These are phyloP conservation scores for Lophiostoma macrostomum DNA, from an alignment of 495 filamentous ascomycete species.

Conservation along the genomic window DNA sequence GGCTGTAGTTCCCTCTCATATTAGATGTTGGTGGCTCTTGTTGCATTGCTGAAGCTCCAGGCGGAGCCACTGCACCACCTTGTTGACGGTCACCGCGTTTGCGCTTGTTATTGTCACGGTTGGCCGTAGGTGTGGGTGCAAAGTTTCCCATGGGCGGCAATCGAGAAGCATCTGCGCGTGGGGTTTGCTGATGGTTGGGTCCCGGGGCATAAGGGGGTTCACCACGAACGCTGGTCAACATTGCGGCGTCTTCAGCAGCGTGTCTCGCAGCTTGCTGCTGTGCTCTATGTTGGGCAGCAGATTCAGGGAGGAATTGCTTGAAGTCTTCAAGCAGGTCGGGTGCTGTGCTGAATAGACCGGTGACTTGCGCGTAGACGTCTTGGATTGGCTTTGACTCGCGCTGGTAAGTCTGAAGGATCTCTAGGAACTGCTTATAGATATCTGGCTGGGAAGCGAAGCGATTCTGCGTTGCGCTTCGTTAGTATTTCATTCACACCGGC, in stretches of 20 bases:
- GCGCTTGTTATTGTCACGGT: slow-evolving; percentile 82
- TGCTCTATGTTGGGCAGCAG: slow-evolving; percentile 83
- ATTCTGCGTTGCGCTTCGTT: slow-evolving; percentile 53
- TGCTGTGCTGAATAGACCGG: slow-evolving; percentile 84
- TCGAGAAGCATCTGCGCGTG: slow-evolving; percentile 42
- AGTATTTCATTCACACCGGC: background rate
- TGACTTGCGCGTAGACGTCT: slow-evolving; percentile 97
- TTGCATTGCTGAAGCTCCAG: slow-evolving; percentile 24
- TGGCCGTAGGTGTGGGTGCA: slow-evolving; percentile 73
- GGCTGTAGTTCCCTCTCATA: slow-evolving; percentile 31
- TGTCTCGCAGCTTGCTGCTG: slow-evolving; percentile 57
- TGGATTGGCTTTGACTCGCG: slow-evolving; percentile 97
- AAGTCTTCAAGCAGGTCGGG: slow-evolving; percentile 98
- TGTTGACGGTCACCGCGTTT: slow-evolving; percentile 50
- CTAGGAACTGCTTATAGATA: slow-evolving; percentile 98
- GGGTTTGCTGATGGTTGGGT: slow-evolving; percentile 44
- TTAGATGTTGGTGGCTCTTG: slow-evolving; percentile 37
- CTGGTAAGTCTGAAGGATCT: slow-evolving; percentile 98
- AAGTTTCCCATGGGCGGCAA: slow-evolving; percentile 92
- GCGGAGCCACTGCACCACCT: slow-evolving; percentile 12
- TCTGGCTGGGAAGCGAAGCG: slow-evolving; percentile 93
- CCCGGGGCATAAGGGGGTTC: slow-evolving; percentile 47
- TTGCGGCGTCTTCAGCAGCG: slow-evolving; percentile 64
- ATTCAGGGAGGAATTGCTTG: slow-evolving; percentile 97
- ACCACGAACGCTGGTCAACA: slow-evolving; percentile 58